Conservation (phyloP, 208 protist genomes). For the Crithidia sp. region DNA sequence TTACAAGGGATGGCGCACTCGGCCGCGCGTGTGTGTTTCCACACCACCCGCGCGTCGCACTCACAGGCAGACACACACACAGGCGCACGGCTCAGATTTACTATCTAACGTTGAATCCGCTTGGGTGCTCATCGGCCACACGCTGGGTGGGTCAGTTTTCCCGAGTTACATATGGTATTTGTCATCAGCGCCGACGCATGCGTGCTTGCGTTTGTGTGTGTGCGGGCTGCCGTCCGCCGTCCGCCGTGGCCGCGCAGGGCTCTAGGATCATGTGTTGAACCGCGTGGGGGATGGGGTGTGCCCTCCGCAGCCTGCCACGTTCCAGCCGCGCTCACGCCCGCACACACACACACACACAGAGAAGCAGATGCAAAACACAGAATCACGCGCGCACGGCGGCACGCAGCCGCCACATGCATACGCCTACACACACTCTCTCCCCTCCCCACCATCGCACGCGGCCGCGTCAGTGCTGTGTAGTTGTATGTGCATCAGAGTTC, state of each 20-base stretch:
- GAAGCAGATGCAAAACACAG: not conserved
- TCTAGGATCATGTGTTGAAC: constrained; percentile 24
- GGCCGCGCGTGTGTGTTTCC: no score
- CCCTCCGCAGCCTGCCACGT: constrained; percentile 25
- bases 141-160: constrained; percentile 41
- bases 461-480: constrained; percentile 28
- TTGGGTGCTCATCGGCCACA: constrained; percentile 51
- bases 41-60: not conserved
- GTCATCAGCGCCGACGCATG: constrained; percentile 21
- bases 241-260: not conserved
- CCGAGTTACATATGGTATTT: constrained; percentile 52
- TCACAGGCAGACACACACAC: constrained; percentile 20
- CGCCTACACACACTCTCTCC: no score
- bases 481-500: constrained; percentile 30
- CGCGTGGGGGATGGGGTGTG: constrained; percentile 14
- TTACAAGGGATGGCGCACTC: constrained; percentile 32
- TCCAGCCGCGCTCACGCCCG: not conserved
- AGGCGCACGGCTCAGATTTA: constrained; percentile 67
- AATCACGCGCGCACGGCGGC: no score
- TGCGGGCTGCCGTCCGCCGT: not conserved
- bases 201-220: no score
- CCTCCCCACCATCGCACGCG: no score
- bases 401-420: no score
- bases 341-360: not conserved
- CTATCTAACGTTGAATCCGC: constrained; percentile 80